Evolutionary conservation across 768 basidiomycete genomes (phyloP).

Genomic region (Termitomyces sp.): DNA sequence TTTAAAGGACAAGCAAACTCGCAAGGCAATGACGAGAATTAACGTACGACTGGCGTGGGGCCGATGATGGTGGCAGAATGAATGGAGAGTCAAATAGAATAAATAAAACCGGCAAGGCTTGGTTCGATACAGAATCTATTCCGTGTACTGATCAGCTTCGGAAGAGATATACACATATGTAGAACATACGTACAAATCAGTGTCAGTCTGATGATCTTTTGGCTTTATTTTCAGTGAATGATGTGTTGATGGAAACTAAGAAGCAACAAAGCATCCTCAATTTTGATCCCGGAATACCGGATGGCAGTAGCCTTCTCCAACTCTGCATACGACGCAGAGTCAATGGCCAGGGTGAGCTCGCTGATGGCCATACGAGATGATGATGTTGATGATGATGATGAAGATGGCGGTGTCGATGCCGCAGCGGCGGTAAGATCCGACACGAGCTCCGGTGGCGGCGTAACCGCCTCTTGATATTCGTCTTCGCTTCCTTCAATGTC

Average conservation of each 20-base stretch:
- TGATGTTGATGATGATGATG: slow-evolving; percentile 21
- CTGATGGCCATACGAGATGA: slow-evolving; percentile 23
- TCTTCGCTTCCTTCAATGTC: slow-evolving; percentile 61
- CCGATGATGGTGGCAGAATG: neutral
- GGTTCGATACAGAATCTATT: slow-evolving; percentile 9
- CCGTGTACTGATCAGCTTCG: slow-evolving; percentile 1
- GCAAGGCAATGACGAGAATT: neutral
- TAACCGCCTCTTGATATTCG: slow-evolving; percentile 70
- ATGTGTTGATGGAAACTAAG: slow-evolving; percentile 70
- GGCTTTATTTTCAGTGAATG: slow-evolving; percentile 36
- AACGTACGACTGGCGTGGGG: neutral
- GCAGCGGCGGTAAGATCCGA: slow-evolving; percentile 27
- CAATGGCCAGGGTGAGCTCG: slow-evolving; percentile 32
- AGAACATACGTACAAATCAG: slow-evolving; percentile 6
- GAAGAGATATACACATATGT: neutral
- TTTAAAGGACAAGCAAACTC: neutral
- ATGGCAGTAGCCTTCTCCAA: slow-evolving; percentile 41
- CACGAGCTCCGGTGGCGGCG: slow-evolving; percentile 56
- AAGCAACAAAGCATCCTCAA: slow-evolving; percentile 72
- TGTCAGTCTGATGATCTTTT: slow-evolving; percentile 4
- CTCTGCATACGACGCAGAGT: slow-evolving; percentile 39
- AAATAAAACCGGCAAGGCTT: slow-evolving; percentile 5
- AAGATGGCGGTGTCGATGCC: slow-evolving; percentile 18
- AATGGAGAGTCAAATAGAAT: slow-evolving; percentile 3
- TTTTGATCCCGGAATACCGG: slow-evolving; percentile 50